phyloP scores from a whole-genome alignment of 2,329 filamentous ascomycete species.

The Sporothrix phasma region DNA sequence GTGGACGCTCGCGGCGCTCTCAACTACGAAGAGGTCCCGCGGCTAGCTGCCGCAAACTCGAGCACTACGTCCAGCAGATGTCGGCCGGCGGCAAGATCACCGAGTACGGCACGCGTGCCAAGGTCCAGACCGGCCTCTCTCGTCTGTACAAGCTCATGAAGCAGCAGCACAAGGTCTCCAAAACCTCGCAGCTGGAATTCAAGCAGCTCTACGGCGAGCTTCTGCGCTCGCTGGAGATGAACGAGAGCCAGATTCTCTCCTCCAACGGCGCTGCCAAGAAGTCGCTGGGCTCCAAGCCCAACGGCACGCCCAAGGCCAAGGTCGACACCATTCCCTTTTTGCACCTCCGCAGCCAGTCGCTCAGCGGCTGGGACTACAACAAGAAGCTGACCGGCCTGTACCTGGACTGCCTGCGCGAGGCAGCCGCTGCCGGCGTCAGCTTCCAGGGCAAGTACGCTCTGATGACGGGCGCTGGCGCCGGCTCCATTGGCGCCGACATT shows the following conservation, averaged over 20 bases:
- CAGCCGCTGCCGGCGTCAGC: slow-evolving; percentile 75
- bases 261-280: slow-evolving; percentile 40
- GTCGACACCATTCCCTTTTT: slow-evolving; percentile 96
- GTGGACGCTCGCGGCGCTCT: slow-evolving; percentile 88
- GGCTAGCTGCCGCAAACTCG: slow-evolving; percentile 90
- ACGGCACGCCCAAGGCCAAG: slow-evolving; percentile 65
- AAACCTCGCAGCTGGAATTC: slow-evolving; percentile 92
- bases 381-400: slow-evolving; percentile 95
- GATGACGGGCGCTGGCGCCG: slow-evolving; percentile 96
- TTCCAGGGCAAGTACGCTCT: slow-evolving; percentile 93
- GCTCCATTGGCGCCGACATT: slow-evolving; percentile 95
- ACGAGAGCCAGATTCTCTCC: slow-evolving; percentile 92
- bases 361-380: slow-evolving; percentile 97
- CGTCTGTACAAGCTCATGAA: slow-evolving; percentile 98
- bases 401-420: slow-evolving; percentile 81
- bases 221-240: slow-evolving; percentile 90
- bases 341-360: slow-evolving; percentile 86
- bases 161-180: slow-evolving; percentile 95
- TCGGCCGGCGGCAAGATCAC: slow-evolving; percentile 96
- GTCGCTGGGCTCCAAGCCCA: slow-evolving; percentile 35
- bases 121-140: slow-evolving; percentile 91
- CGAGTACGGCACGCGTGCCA: slow-evolving; percentile 95
- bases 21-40: slow-evolving; percentile 78
- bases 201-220: slow-evolving; percentile 92
- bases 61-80: slow-evolving; percentile 98